Conservation (phyloP, 225 moss, liverwort and hornwort species). For the Thuidium tamariscinum region DNA sequence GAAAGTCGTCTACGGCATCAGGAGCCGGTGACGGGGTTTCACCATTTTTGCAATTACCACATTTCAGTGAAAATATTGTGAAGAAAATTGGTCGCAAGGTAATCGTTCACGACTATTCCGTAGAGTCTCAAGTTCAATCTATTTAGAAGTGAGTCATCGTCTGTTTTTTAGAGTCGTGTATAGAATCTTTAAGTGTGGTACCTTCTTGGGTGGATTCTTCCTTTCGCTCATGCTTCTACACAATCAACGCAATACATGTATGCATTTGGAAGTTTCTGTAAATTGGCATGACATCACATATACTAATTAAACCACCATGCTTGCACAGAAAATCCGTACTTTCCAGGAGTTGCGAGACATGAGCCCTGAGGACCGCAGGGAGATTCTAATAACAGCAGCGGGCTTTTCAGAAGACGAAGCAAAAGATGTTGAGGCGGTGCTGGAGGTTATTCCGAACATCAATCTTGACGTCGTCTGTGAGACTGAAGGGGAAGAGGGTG, state of each 20-base stretch:
- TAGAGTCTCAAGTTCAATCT: background rate
- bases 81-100: slow-evolving; percentile 95
- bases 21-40: slow-evolving; percentile 68
- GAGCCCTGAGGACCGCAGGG: slow-evolving; percentile 40
- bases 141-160: background rate
- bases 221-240: background rate
- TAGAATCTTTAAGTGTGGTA: background rate
- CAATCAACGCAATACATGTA: background rate
- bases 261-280: background rate
- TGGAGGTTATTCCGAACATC: slow-evolving; percentile 76
- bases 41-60: slow-evolving; percentile 89
- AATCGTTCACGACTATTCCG: background rate
- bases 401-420: slow-evolving; percentile 71
- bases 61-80: slow-evolving; percentile 72
- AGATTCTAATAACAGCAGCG: slow-evolving; percentile 46
- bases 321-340: slow-evolving; percentile 65
- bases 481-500: slow-evolving; percentile 99
- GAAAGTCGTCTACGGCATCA: slow-evolving; percentile 68
- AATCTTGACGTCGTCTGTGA: slow-evolving; percentile 62
- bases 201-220: background rate
- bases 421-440: slow-evolving; percentile 74
- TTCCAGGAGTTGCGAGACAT: slow-evolving; percentile 90
- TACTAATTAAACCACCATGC: background rate
- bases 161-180: background rate
- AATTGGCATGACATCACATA: background rate